phyloP scores from a whole-genome alignment of 2,329 filamentous ascomycete species.

The Cytospora piceae region DNA sequence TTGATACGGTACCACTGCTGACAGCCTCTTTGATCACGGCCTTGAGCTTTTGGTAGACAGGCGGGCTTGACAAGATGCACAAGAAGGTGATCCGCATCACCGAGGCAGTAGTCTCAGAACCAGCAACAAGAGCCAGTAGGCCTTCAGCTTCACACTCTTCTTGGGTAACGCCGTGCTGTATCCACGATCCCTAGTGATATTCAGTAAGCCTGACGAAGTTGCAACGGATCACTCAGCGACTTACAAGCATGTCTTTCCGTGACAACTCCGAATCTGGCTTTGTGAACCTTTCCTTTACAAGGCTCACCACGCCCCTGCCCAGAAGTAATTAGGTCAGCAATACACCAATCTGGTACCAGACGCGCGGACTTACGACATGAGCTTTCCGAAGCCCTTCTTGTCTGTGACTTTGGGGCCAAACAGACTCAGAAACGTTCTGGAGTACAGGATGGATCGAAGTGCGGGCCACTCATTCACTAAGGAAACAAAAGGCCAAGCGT shows the following conservation, averaged over 20 bases:
- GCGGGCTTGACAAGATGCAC: constrained; percentile 46
- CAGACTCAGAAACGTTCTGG: constrained; percentile 40
- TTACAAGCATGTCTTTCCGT: constrained; percentile 52
- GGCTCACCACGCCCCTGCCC: background rate
- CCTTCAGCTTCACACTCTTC: constrained; percentile 47
- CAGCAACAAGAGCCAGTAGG: constrained; percentile 29
- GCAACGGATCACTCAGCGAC: background rate
- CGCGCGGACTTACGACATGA: constrained; percentile 33
- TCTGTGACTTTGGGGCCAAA: constrained; percentile 39
- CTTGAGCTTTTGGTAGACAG: constrained; percentile 51
- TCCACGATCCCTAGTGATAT: constrained; percentile 16
- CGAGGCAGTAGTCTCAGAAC: constrained; percentile 26
- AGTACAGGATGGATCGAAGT: constrained; percentile 32
- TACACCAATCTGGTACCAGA: background rate
- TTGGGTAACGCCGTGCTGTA: constrained; percentile 40
- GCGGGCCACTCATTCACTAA: constrained; percentile 46
- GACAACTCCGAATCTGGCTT: constrained; percentile 39
- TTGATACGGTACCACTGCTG: constrained; percentile 35
- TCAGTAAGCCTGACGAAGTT: background rate
- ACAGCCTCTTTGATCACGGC: constrained; percentile 48
- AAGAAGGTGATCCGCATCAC: constrained; percentile 34
- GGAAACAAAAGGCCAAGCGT: constrained; percentile 41
- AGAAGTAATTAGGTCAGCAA: background rate
- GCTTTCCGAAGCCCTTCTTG: constrained; percentile 34
- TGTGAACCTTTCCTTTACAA: constrained; percentile 9